phyloP scores from a whole-genome alignment of 306 rosid species.

The Carpinus fangiana region DNA sequence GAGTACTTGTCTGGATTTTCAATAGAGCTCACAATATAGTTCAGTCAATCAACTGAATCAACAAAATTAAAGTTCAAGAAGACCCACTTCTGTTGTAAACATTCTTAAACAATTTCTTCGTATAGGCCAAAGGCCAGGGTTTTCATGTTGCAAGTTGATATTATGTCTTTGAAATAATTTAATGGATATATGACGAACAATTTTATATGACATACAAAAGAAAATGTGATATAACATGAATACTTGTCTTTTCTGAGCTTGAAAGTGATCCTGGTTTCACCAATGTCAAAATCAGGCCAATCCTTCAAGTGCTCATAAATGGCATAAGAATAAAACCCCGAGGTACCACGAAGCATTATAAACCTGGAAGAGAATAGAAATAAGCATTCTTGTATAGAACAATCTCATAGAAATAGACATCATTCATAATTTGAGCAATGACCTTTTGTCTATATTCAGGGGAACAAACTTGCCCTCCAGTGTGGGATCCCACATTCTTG shows the following conservation, averaged over 20 bases:
- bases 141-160: neutral
- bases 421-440: slow-evolving; percentile 22
- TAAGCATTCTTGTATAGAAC: slow-evolving; percentile 17
- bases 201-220: neutral
- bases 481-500: slow-evolving; percentile 83
- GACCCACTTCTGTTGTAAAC: too few relatives aligned
- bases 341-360: slow-evolving; percentile 72
- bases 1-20: neutral
- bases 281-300: slow-evolving; percentile 80
- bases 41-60: neutral
- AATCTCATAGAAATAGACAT: slow-evolving; percentile 20
- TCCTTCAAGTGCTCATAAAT: slow-evolving; percentile 75
- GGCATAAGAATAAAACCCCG: slow-evolving; percentile 91
- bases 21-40: neutral
- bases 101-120: neutral
- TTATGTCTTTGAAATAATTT: neutral
- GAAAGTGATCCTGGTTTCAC: slow-evolving; percentile 86
- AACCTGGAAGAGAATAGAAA: slow-evolving; percentile 54
- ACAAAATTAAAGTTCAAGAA: too few relatives aligned
- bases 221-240: neutral
- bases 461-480: slow-evolving; percentile 86
- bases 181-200: neutral
- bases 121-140: neutral
- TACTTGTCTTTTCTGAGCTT: slow-evolving; percentile 86
- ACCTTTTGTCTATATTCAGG: slow-evolving; percentile 94